Conservation (phyloP, 371 early-diverging fungal species). For the Actinomortierella wolfii region DNA sequence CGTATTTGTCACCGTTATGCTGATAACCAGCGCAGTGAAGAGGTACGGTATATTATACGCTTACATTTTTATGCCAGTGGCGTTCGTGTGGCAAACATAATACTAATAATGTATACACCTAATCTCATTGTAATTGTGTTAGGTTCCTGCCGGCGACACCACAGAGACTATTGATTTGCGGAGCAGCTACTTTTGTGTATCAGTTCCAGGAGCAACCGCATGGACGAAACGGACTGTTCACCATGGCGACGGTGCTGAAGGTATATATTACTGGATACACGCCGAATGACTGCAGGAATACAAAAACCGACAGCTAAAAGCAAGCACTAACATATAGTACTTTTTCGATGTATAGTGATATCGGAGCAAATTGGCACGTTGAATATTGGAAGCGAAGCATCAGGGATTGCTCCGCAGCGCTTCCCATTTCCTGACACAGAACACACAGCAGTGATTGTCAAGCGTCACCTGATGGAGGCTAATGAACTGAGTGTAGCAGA, state of each 20-base stretch:
- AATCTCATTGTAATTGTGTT: background rate
- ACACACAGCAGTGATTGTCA: constrained; percentile 59
- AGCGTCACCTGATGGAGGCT: constrained; percentile 46
- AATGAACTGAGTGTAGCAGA: constrained; percentile 55
- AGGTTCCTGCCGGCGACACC: constrained; percentile 2
- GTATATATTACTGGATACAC: background rate
- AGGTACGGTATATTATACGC: background rate
- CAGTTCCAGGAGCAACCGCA: constrained; percentile 63
- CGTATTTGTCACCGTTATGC: constrained; percentile 40
- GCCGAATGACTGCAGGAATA: too few relatives aligned
- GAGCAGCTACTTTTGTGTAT: constrained; percentile 59
- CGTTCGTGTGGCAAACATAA: background rate
- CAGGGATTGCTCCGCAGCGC: constrained; percentile 31
- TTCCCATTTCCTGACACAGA: constrained; percentile 56
- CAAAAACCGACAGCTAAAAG: too few relatives aligned
- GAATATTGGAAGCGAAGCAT: too few relatives aligned
- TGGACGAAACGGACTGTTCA: constrained; percentile 50
- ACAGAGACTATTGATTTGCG: constrained; percentile 33
- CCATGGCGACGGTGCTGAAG: background rate
- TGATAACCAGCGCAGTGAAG: constrained; percentile 26
- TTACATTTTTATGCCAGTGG: constrained; percentile 5
- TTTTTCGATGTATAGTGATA: too few relatives aligned
- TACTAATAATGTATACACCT: background rate
- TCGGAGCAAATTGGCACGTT: too few relatives aligned
- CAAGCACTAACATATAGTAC: too few relatives aligned